Percentiles rank a stretch among this genome's conserved stretches.
These are phyloP conservation scores for Sporisorium exsertum DNA, from an alignment of 1,284 basidiomycete species.

Conservation along the genomic window DNA sequence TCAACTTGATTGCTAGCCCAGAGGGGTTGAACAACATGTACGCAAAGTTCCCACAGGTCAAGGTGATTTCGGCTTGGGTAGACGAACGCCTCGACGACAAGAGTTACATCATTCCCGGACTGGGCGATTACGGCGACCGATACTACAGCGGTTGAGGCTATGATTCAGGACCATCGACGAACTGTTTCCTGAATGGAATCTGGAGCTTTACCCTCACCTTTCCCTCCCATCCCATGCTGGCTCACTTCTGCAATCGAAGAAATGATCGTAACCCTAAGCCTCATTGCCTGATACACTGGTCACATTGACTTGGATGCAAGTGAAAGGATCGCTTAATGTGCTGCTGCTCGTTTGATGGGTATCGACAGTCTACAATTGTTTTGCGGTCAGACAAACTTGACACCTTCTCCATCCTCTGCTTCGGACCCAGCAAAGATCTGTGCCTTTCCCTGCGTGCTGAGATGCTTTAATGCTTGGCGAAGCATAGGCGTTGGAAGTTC, in stretches of 20 bases:
- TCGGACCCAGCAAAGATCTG: constrained; percentile 71
- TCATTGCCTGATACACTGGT: background rate
- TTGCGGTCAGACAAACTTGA: constrained; percentile 70
- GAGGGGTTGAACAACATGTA: constrained; percentile 89
- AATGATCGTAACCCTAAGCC: no score
- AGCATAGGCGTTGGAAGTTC: constrained; percentile 70
- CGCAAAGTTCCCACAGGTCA: constrained; percentile 81
- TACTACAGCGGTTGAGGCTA: constrained; percentile 57
- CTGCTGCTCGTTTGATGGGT: background rate
- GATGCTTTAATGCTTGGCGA: constrained; percentile 71
- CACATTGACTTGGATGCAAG: no score
- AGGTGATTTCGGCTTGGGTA: constrained; percentile 93
- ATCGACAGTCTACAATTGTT: background rate
- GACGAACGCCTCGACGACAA: constrained; percentile 90
- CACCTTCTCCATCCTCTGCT: constrained; percentile 71
- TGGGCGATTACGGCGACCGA: constrained; percentile 67
- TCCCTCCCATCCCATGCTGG: background rate
- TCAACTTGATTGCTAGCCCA: constrained; percentile 93
- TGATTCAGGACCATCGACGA: background rate
- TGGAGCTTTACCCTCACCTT: background rate
- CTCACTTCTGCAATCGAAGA: background rate
- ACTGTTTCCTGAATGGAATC: background rate
- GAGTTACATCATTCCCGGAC: constrained; percentile 69
- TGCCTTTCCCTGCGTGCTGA: constrained; percentile 72
- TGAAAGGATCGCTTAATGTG: background rate